Evolutionary conservation across 2,329 filamentous ascomycete genomes (phyloP), one percentile per base, ranked within the genome.

Genomic region (Trichoderma endophyticum): DNA sequence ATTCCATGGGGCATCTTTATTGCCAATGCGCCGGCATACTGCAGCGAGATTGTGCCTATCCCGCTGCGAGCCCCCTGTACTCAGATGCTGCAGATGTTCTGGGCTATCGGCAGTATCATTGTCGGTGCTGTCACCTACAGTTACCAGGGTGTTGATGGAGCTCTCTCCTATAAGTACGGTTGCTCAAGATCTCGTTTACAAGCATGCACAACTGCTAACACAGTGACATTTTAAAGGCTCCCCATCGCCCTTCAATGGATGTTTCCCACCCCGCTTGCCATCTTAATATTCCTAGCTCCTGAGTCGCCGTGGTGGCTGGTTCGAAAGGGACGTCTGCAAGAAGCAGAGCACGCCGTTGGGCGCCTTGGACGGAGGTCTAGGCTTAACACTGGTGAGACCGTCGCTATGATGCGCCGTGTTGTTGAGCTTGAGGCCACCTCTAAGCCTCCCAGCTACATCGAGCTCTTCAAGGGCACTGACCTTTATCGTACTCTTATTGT

Each of bases 1-100:
- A 63, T 63, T 18, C 61, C 61, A 6, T 63, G 61, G 61, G 61
- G 61, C 36, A 63, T 63, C 61, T 63, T 63, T 14, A 63, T 63
- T 63, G 61, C 61, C 15, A 63, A 63, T 30, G 61, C 61, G 15
- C 61, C 61, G 15, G 61, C 61, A 14, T 63, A 63, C 61, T 63
- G 61, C 6, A 63, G 61, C 24, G 61, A 63, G 36, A 63, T 63
- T 8, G 61, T 63, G 34, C 61, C 61, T 48, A 63, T 63, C 34
- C 61, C 24, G 24, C 36, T 63, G 15, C 61, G 61, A 63, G 61
- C 61, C 61, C 61, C 61, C 14, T 63, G 61, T 39, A 63, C 61
- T 15, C 61, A 63, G 36, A 63, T 63, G 61, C 30, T 63, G 24
- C 61, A 63, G 18, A 63, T 63, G 61, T 63, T 63, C 36, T 63